A percentile compares a stretch with the other conserved stretches of the same genome.
Conservation (phyloP, 441 rosid species). For the Populus trichocarpa region DNA sequence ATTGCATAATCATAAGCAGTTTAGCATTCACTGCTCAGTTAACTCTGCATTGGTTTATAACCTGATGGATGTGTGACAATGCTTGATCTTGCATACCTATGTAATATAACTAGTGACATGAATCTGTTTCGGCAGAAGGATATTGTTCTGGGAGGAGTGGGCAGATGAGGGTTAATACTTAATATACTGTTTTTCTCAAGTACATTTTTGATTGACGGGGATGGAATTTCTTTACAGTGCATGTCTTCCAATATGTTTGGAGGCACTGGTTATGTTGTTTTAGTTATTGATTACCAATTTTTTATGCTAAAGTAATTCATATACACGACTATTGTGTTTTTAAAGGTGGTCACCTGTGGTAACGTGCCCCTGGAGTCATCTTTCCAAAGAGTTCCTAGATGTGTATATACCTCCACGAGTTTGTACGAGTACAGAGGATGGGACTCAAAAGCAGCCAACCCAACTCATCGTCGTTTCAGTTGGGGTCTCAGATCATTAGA, state of each 20-base stretch:
- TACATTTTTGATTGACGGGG: not conserved
- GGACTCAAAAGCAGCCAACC: conserved; percentile 94
- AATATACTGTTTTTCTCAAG: not conserved
- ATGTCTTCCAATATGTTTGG: not conserved
- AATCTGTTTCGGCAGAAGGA: not conserved
- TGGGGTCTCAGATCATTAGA: conserved; percentile 93
- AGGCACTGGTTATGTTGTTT: not conserved
- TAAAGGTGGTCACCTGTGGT: conserved; percentile 97
- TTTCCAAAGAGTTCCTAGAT: conserved; percentile 90
- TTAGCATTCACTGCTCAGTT: not conserved
- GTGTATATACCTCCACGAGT: conserved; percentile 90
- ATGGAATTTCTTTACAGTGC: not conserved
- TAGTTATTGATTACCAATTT: not conserved
- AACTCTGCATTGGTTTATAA: not conserved
- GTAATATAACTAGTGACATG: not conserved
- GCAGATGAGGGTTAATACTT: conserved; percentile 1
- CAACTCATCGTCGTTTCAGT: conserved; percentile 84
- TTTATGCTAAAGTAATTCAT: conserved; percentile 11
- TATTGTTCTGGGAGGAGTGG: not conserved
- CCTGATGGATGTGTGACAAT: not conserved
- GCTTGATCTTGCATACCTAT: not conserved
- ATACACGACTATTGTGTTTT: conserved; percentile 6
- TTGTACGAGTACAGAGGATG: conserved; percentile 93
- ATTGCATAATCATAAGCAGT: not conserved
- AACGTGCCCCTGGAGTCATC: conserved; percentile 97